These are phyloP conservation scores for Knoxdaviesia capensis DNA, from an alignment of 2,329 filamentous ascomycete genomes.

Conservation along the genomic window DNA sequence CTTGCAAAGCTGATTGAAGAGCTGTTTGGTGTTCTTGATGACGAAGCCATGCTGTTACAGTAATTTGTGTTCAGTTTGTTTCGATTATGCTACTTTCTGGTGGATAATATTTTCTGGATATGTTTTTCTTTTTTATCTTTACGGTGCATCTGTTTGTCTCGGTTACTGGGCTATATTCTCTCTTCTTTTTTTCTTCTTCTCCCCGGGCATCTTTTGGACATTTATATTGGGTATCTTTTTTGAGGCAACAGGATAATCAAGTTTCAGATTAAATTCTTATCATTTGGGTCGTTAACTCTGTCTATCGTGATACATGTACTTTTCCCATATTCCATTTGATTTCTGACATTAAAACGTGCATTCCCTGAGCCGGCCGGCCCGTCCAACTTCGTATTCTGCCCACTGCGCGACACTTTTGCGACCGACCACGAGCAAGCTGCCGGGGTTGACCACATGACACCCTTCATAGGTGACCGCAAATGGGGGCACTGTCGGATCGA, in stretches of 20 bases:
- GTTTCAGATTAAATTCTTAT: no score
- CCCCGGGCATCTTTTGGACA: not conserved
- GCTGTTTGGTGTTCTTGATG: slow-evolving; percentile 41
- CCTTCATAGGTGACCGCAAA: slow-evolving; percentile 88
- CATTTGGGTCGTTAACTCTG: no score
- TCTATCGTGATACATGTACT: no score
- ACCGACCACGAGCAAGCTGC: slow-evolving; percentile 49
- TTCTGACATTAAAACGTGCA: slow-evolving; percentile 26
- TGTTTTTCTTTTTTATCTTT: not conserved
- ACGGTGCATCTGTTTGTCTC: not conserved
- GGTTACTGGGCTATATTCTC: not conserved
- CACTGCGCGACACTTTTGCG: slow-evolving; percentile 53
- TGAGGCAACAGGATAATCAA: no score
- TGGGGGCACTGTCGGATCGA: slow-evolving; percentile 61
- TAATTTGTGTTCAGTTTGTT: slow-evolving; percentile 11
- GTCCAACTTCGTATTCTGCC: slow-evolving; percentile 67
- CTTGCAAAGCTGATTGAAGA: slow-evolving; percentile 30
- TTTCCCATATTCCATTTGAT: no score
- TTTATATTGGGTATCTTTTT: not conserved
- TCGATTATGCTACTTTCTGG: not conserved
- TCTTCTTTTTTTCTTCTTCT: not conserved
- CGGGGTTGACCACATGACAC: slow-evolving; percentile 90
- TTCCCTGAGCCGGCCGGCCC: slow-evolving; percentile 41
- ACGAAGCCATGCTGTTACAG: slow-evolving; percentile 36
- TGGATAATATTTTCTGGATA: not conserved